These are phyloP conservation scores for Knufia fluminis DNA, from an alignment of 2,329 filamentous ascomycete genomes.

Conservation along the genomic window DNA sequence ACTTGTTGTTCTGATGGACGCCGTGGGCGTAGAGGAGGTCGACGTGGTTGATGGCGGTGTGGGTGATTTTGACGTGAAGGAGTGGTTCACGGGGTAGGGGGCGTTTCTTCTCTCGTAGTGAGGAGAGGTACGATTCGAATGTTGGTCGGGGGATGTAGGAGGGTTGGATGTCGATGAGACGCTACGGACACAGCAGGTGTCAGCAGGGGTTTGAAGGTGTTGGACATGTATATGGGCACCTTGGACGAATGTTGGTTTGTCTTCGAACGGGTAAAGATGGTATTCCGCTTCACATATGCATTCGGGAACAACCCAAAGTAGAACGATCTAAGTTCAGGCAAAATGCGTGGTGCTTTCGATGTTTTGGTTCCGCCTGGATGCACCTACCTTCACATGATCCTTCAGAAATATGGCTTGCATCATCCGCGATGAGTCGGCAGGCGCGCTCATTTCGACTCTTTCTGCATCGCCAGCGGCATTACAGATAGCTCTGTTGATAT, in stretches of 20 bases:
- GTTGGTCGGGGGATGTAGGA: slow-evolving; percentile 2
- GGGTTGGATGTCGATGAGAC: slow-evolving; percentile 1
- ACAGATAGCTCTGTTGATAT: slow-evolving; percentile 1
- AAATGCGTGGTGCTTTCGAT: too few relatives aligned
- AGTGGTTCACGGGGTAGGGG: not conserved
- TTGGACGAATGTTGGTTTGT: too few relatives aligned
- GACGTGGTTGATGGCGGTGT: slow-evolving; percentile 51
- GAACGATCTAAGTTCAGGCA: too few relatives aligned
- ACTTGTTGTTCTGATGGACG: slow-evolving; percentile 51
- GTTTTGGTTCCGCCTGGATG: too few relatives aligned
- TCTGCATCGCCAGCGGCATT: slow-evolving; percentile 3
- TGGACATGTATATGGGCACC: too few relatives aligned
- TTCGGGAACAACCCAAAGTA: too few relatives aligned
- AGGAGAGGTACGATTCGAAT: slow-evolving; percentile 4
- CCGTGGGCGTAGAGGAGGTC: slow-evolving; percentile 52
- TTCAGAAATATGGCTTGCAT: slow-evolving; percentile 6
- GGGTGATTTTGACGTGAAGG: slow-evolving; percentile 42
- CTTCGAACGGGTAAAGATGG: too few relatives aligned
- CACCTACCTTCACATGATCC: slow-evolving; percentile 8
- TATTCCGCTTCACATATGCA: too few relatives aligned
- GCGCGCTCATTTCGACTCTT: not conserved
- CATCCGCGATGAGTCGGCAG: not conserved
- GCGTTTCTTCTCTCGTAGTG: not conserved
- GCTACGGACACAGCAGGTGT: not conserved
- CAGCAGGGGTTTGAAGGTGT: not conserved